These are phyloP conservation scores for Penicillium aurantiogriseum DNA, from an alignment of 2,329 filamentous ascomycete genomes.

Conservation along the genomic window DNA sequence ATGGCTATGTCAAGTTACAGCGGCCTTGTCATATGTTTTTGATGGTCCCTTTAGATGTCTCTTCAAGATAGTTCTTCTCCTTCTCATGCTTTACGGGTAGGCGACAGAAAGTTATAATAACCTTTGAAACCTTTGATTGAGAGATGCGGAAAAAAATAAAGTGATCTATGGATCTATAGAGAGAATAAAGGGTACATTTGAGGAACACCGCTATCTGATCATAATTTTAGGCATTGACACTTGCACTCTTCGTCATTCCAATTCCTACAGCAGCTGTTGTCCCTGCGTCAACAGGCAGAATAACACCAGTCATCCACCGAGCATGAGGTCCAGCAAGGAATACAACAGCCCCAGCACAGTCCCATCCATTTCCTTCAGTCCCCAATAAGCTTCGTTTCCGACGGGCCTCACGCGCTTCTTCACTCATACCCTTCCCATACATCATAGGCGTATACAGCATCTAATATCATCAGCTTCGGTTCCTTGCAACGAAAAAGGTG, in stretches of 20 bases:
- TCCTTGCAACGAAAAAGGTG: not conserved
- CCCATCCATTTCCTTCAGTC: constrained; percentile 56
- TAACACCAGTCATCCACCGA: constrained; percentile 52
- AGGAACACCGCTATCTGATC: not conserved
- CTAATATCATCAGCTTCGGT: not conserved
- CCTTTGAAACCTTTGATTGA: not conserved
- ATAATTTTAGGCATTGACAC: constrained; percentile 30
- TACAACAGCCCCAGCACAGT: constrained; percentile 51
- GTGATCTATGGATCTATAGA: not conserved
- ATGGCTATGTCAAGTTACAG: no score
- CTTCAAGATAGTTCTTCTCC: not conserved
- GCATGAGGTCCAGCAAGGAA: constrained; percentile 55
- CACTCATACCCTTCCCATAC: constrained; percentile 51
- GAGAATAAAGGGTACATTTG: not conserved
- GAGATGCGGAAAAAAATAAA: no score
- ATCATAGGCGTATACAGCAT: constrained; percentile 59
- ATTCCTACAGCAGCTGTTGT: constrained; percentile 44
- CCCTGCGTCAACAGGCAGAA: constrained; percentile 51
- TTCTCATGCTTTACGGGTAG: not conserved
- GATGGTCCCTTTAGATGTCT: not conserved
- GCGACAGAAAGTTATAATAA: no score
- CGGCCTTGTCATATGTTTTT: no score
- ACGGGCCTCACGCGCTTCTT: constrained; percentile 50
- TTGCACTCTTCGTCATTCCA: constrained; percentile 41
- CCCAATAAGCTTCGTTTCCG: constrained; percentile 52